A percentile compares a stretch with the other conserved stretches of the same genome.
Evolutionary conservation across 208 protist genomes (phyloP).

Genomic region (Tetramitus jugosus): DNA sequence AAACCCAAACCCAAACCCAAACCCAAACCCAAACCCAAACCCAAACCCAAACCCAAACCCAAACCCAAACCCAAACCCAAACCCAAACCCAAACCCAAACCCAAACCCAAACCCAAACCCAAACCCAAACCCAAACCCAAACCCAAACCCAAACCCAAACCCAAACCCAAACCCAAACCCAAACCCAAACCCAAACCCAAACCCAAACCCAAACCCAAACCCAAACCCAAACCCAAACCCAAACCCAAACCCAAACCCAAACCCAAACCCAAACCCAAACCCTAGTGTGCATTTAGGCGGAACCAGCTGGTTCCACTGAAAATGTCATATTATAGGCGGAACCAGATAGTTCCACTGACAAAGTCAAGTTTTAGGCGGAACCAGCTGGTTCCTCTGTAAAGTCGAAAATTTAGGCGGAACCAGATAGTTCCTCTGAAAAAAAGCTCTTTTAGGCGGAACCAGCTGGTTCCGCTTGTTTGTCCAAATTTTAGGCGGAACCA

Average conservation of each 20-base stretch:
- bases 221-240: slow-evolving; percentile 27
- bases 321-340: too few species aligned
- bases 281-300: too few species aligned
- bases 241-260: slow-evolving; percentile 39
- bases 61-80: slow-evolving; percentile 45
- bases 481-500: too few species aligned
- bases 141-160: slow-evolving; percentile 44
- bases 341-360: too few species aligned
- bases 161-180: slow-evolving; percentile 45
- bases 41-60: slow-evolving; percentile 39
- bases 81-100: slow-evolving; percentile 33
- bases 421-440: too few species aligned
- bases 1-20: slow-evolving; percentile 45
- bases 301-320: too few species aligned
- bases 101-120: slow-evolving; percentile 38
- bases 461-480: too few species aligned
- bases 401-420: too few species aligned
- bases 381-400: too few species aligned
- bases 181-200: slow-evolving; percentile 38
- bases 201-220: slow-evolving; percentile 43
- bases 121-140: slow-evolving; percentile 41
- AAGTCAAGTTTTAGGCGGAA: too few species aligned
- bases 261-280: slow-evolving; percentile 43
- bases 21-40: slow-evolving; percentile 41
- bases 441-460: too few species aligned